phyloP scores from a whole-genome alignment of 2,329 filamentous ascomycete genomes.

The Arthroderma sp. region DNA sequence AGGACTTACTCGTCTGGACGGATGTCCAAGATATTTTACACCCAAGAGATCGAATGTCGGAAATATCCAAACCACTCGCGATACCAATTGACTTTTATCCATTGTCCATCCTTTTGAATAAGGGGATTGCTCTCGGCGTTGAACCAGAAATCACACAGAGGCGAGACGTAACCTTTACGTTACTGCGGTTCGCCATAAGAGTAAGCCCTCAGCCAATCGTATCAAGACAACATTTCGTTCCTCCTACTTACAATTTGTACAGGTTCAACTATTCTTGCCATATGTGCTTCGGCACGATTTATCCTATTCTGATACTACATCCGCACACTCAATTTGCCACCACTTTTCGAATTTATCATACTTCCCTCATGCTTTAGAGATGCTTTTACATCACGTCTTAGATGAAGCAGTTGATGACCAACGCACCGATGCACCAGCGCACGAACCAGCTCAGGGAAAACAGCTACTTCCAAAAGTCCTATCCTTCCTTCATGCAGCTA shows the following conservation, averaged over 20 bases:
- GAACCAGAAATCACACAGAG: conserved; percentile 90
- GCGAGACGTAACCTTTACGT: conserved; percentile 80
- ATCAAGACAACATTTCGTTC: background rate
- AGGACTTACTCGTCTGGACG: conserved; percentile 74
- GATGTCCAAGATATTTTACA: conserved; percentile 74
- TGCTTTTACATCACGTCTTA: conserved; percentile 81
- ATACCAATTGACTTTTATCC: conserved; percentile 93
- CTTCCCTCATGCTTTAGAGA: conserved; percentile 82
- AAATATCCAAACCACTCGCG: conserved; percentile 60
- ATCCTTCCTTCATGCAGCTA: conserved; percentile 56
- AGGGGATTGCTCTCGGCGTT: conserved; percentile 79
- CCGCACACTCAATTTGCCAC: conserved; percentile 68
- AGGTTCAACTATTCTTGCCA: conserved; percentile 89
- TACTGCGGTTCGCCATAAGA: conserved; percentile 62
- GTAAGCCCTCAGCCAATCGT: conserved; percentile 40
- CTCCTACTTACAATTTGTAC: conserved; percentile 2
- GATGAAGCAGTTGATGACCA: conserved; percentile 79
- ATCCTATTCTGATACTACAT: conserved; percentile 58
- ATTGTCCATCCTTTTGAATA: conserved; percentile 71
- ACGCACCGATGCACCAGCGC: background rate
- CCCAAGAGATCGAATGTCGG: conserved; percentile 44
- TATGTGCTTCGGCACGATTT: conserved; percentile 74
- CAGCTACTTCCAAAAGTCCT: conserved; percentile 38
- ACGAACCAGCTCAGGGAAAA: conserved; percentile 8
- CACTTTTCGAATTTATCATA: conserved; percentile 82